These are phyloP conservation scores for Symbiodinium natans DNA, from an alignment of 73 alveolate species.

Conservation along the genomic window DNA sequence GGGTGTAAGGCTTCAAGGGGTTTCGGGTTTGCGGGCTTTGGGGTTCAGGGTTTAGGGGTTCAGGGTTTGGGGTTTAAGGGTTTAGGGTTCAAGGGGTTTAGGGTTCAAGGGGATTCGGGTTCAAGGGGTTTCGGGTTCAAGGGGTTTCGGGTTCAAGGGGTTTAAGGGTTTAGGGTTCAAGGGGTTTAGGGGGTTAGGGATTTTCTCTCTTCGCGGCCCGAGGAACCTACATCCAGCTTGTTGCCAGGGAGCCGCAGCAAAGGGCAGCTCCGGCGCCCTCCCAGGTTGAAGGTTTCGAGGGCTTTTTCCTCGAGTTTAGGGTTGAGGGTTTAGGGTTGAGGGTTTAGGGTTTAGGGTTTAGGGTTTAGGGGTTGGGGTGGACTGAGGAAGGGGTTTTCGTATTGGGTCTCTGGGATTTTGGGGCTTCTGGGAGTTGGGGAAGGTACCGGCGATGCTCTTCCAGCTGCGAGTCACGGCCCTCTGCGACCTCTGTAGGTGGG, in stretches of 20 bases:
- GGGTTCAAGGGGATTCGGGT: too few species aligned
- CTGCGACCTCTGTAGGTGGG: slow-evolving; percentile 71
- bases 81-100: too few species aligned
- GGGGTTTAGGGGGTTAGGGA: too few species aligned
- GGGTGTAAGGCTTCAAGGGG: too few species aligned
- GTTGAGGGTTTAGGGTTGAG: not conserved
- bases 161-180: too few species aligned
- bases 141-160: too few species aligned
- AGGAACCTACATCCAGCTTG: slow-evolving; percentile 69
- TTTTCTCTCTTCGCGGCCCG: too few species aligned
- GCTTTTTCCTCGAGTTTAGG: not conserved
- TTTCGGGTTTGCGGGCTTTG: not conserved
- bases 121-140: too few species aligned
- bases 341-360: not conserved
- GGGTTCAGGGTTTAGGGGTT: too few species aligned
- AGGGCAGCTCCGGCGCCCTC: slow-evolving; percentile 47
- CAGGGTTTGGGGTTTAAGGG: too few species aligned
- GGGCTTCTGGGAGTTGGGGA: not conserved
- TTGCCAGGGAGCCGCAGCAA: slow-evolving; percentile 61
- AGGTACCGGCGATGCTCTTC: slow-evolving; percentile 82
- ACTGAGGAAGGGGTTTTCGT: not conserved
- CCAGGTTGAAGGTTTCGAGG: too few species aligned
- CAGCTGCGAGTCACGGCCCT: slow-evolving; percentile 73
- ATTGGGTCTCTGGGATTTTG: not conserved
- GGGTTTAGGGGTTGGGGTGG: not conserved